These are phyloP conservation scores for Pythium aquatile DNA, from an alignment of 352 stramenopile species.

Conservation along the genomic window DNA sequence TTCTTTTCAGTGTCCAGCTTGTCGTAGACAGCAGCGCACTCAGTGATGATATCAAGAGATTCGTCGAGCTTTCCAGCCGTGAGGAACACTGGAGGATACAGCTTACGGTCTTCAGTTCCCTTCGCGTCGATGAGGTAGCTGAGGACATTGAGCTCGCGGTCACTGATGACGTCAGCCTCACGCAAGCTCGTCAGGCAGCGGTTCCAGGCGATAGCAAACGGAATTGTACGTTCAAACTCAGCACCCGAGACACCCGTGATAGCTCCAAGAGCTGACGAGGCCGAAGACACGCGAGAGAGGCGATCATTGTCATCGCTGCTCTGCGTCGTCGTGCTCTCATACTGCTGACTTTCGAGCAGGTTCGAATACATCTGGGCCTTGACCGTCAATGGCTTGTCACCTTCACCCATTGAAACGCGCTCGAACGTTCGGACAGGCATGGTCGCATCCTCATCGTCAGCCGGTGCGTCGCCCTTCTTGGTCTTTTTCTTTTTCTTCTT, in stretches of 20 bases:
- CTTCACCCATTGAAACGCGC: conserved; percentile 74
- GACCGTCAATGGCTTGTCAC: conserved; percentile 69
- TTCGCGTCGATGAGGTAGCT: conserved; percentile 86
- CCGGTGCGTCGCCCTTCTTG: conserved; percentile 31
- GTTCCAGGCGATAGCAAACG: conserved; percentile 87
- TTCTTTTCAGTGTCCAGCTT: conserved; percentile 83
- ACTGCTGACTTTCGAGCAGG: conserved; percentile 55
- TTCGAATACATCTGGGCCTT: conserved; percentile 83
- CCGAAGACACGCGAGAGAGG: conserved; percentile 27
- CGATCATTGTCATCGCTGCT: conserved; percentile 60
- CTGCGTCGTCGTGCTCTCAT: conserved; percentile 62
- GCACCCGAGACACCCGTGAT: conserved; percentile 73
- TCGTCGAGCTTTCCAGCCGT: conserved; percentile 82
- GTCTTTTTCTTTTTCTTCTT: conserved; percentile 69
- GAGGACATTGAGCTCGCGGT: conserved; percentile 78
- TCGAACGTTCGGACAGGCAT: conserved; percentile 78
- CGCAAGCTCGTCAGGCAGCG: conserved; percentile 66
- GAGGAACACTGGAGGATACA: conserved; percentile 80
- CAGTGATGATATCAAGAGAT: conserved; percentile 78
- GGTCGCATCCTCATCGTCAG: conserved; percentile 47
- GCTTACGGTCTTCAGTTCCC: conserved; percentile 59
- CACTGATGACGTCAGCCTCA: conserved; percentile 77
- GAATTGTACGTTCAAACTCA: conserved; percentile 79
- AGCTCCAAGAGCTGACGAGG: conserved; percentile 55
- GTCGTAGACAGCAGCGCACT: conserved; percentile 75